Evolutionary conservation across 345 rosid species (phyloP), one percentile per base, ranked within the genome.

Genomic region (Punica granatum): DNA sequence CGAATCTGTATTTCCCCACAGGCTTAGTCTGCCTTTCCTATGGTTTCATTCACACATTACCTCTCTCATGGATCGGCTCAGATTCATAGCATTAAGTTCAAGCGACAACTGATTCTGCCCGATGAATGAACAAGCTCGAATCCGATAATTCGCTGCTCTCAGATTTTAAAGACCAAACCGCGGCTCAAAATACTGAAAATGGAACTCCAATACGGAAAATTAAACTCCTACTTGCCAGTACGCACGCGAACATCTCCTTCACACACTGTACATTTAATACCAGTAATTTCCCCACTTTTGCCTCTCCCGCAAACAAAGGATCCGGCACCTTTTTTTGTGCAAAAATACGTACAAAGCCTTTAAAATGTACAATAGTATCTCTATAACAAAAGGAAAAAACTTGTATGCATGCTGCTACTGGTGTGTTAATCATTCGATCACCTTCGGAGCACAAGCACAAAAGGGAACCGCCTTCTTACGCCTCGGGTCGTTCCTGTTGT

Each of bases 391-490:
- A 56, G 13, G 19, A 14, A 12, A 56, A 56, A 56, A 25, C 30
- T 44, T 13, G 3, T 4, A 37, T 53, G 6, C 28, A 39, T 44
- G 21, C 34, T 14, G 14, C 37, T 12, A 0, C 3, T 33, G 26
- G 15, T 59, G 42, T 1, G 1, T 6, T 36, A 6, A n/a, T 62
- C 18, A 62, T 7, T 62, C 65, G 15, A 63, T 30, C 48, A 63
- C 66, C 49, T 39, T 63, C 14, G 66, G 66, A 36, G 49, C 49
- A 35, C 66, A 63, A 10, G 32, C 66, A 49, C 99, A 95, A 43
- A 95, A 88, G 32, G 73, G 15, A 18, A 16, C 74, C 9, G 79
- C 56, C 66, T 79, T 92, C 84, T 83, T 84, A 35, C 65, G 73
- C 81, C 78, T 81, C 62, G 72, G 79, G 72, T 64, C 70, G 36